Conservation (phyloP, 805 yeast species). For the Wickerhamomyces strasburgensis region DNA sequence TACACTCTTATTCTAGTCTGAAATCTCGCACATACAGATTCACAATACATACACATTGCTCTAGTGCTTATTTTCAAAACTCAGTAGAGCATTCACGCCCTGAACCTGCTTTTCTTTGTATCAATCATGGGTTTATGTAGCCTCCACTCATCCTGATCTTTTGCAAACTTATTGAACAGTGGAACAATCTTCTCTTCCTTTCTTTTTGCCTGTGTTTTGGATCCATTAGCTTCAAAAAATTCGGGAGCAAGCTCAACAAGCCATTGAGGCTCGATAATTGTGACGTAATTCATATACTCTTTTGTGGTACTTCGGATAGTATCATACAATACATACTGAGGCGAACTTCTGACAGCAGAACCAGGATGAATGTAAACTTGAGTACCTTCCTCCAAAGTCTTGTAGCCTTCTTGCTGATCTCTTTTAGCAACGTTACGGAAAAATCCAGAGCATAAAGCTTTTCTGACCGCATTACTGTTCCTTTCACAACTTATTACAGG, state of each 20-base stretch:
- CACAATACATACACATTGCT: too few relatives aligned
- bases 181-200: slow-evolving; percentile 73
- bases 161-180: slow-evolving; percentile 53
- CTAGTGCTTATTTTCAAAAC: too few relatives aligned
- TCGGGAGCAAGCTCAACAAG: slow-evolving; percentile 63
- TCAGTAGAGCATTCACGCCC: slow-evolving; percentile 13
- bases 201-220: slow-evolving; percentile 36
- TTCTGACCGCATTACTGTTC: slow-evolving; percentile 51
- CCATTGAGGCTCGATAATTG: slow-evolving; percentile 81
- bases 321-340: slow-evolving; percentile 80
- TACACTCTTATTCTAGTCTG: too few relatives aligned
- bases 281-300: slow-evolving; percentile 89
- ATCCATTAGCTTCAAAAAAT: slow-evolving; percentile 56
- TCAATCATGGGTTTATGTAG: slow-evolving; percentile 29
- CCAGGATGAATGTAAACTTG: slow-evolving; percentile 87
- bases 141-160: slow-evolving; percentile 71
- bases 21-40: too few relatives aligned
- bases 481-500: slow-evolving; percentile 47
- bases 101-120: slow-evolving; percentile 31
- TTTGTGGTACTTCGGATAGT: slow-evolving; percentile 75
- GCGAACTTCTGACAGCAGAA: slow-evolving; percentile 59
- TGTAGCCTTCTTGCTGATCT: slow-evolving; percentile 70
- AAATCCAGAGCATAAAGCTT: slow-evolving; percentile 62
- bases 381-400: slow-evolving; percentile 63
- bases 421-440: slow-evolving; percentile 63